These are phyloP conservation scores for Plasmopara viticola DNA, from an alignment of 352 stramenopile species.

Conservation along the genomic window DNA sequence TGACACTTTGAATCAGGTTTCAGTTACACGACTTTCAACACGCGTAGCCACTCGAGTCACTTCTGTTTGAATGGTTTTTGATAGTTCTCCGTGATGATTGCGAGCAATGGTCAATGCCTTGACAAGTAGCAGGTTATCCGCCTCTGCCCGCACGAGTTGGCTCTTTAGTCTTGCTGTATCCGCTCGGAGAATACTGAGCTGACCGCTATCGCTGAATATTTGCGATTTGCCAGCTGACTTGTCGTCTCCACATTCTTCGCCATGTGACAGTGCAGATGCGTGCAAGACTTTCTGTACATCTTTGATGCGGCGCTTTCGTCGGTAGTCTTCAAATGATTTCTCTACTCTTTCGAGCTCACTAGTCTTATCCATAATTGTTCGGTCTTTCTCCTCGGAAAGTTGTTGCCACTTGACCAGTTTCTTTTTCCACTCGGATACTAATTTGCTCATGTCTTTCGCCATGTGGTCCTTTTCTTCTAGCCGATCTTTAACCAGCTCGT, in stretches of 20 bases:
- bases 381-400: conserved; percentile 38
- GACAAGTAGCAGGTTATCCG: conserved; percentile 57
- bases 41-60: conserved; percentile 51
- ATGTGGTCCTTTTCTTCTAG: conserved; percentile 19
- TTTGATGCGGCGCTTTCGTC: conserved; percentile 28
- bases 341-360: conserved; percentile 22
- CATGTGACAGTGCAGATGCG: not conserved
- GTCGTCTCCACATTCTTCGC: conserved; percentile 4
- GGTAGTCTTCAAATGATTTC: conserved; percentile 26
- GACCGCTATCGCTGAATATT: conserved; percentile 15
- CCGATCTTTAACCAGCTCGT: conserved; percentile 19
- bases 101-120: conserved; percentile 54
- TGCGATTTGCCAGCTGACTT: not conserved
- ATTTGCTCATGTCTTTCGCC: conserved; percentile 29
- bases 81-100: conserved; percentile 46
- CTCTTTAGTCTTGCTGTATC: conserved; percentile 50
- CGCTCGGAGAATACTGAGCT: conserved; percentile 36
- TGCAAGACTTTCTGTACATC: conserved; percentile 32
- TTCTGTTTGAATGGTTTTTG: conserved; percentile 42
- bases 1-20: not conserved
- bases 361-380: conserved; percentile 21
- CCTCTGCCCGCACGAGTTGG: conserved; percentile 51
- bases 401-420: conserved; percentile 51
- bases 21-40: conserved; percentile 16
- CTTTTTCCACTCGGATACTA: conserved; percentile 44